These are phyloP conservation scores for Mycena filopes DNA, from an alignment of 768 basidiomycete genomes.

Conservation along the genomic window DNA sequence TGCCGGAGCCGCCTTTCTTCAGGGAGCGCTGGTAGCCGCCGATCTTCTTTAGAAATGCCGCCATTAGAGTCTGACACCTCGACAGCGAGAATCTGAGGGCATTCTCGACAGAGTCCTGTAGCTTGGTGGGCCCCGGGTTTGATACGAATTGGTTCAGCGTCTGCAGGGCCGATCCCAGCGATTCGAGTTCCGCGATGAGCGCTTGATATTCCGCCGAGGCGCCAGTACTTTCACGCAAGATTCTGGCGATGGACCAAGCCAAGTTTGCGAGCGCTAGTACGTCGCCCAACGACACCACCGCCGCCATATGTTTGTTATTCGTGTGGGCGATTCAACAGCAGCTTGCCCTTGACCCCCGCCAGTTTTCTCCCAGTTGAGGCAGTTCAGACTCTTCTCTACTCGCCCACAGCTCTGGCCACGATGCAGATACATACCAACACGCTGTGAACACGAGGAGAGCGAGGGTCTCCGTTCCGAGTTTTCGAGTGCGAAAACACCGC, in stretches of 20 bases:
- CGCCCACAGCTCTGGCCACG: background rate
- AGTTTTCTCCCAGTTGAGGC: no score
- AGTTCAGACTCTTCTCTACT: no score
- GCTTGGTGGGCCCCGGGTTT: background rate
- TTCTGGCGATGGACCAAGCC: background rate
- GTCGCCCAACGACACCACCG: slow-evolving; percentile 6
- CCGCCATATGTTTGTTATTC: background rate
- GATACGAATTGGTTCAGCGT: slow-evolving; percentile 10
- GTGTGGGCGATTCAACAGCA: background rate
- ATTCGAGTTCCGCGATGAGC: slow-evolving; percentile 9
- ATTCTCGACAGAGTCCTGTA: slow-evolving; percentile 10
- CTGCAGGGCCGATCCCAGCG: slow-evolving; percentile 1
- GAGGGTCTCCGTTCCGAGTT: background rate
- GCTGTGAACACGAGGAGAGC: background rate
- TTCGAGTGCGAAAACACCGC: background rate
- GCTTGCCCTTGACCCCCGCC: no score
- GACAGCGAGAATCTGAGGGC: background rate
- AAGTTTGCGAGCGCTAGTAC: slow-evolving; percentile 3
- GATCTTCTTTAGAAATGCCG: background rate
- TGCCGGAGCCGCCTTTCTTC: slow-evolving; percentile 13
- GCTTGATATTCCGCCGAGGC: slow-evolving; percentile 3
- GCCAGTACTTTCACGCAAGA: slow-evolving; percentile 9
- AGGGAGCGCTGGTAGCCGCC: background rate
- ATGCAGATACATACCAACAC: slow-evolving; percentile 4
- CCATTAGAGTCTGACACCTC: background rate